phyloP scores from a whole-genome alignment of 257 asterid genomes.

The Forsythia viridissima region DNA sequence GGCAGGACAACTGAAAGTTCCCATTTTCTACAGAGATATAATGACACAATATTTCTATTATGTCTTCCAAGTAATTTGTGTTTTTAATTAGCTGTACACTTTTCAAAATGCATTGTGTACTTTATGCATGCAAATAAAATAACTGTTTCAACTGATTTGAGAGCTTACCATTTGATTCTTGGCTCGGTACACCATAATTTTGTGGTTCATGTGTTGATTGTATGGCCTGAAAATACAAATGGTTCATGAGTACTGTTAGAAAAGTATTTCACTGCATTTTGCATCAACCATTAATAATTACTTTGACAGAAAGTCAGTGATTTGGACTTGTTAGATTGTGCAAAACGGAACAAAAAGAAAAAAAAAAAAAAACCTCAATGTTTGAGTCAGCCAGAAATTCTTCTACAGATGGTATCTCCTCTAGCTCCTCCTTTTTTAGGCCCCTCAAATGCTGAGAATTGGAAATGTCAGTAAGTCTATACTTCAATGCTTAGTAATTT shows the following conservation, averaged over 20 bases:
- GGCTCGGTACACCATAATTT: conserved; percentile 37
- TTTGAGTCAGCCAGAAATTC: conserved; percentile 63
- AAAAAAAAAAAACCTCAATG: conserved; percentile 52
- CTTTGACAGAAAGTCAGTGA: not conserved
- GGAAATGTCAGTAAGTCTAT: conserved; percentile 21
- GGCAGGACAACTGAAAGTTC: conserved; percentile 3
- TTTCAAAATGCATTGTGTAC: not conserved
- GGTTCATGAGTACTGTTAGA: not conserved
- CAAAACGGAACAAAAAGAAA: not conserved
- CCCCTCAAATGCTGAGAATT: conserved; percentile 64
- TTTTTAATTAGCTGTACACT: conserved; percentile 10
- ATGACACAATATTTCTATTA: conserved; percentile 2
- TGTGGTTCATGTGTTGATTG: conserved; percentile 39
- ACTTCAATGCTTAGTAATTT: conserved; percentile 11
- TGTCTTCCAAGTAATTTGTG: conserved; percentile 15
- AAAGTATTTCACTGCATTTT: conserved; percentile 11
- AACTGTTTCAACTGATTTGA: conserved; percentile 14
- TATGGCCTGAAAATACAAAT: conserved; percentile 40
- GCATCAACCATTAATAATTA: not conserved
- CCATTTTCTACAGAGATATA: not conserved
- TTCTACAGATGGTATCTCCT: conserved; percentile 65
- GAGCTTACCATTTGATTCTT: conserved; percentile 50
- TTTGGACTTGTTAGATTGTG: conserved; percentile 18
- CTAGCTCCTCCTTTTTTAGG: conserved; percentile 61
- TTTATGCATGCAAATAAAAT: conserved; percentile 6